These are phyloP conservation scores for Cutaneotrichosporon sp. DNA, from an alignment of 1,284 basidiomycete species.

Conservation along the genomic window DNA sequence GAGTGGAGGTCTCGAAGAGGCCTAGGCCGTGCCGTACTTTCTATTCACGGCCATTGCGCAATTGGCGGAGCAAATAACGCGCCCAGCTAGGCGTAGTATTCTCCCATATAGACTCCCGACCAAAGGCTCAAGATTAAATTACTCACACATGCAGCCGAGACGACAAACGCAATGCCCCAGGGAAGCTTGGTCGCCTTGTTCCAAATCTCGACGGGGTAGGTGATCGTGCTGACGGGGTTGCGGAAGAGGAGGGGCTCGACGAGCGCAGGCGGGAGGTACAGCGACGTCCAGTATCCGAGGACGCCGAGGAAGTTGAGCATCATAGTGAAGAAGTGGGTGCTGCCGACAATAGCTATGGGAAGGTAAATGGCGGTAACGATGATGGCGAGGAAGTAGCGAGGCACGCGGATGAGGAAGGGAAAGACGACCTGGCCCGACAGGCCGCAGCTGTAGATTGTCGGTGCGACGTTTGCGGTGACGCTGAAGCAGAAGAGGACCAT, in stretches of 20 bases:
- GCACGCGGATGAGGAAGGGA: constrained; percentile 63
- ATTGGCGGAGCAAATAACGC: background rate
- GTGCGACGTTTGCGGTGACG: constrained; percentile 78
- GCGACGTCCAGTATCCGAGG: constrained; percentile 51
- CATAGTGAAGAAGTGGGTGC: constrained; percentile 44
- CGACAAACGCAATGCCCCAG: constrained; percentile 45
- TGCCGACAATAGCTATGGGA: constrained; percentile 50
- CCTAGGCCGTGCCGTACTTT: background rate
- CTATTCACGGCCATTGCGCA: background rate
- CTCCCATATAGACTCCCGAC: too few species aligned
- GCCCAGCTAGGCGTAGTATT: background rate
- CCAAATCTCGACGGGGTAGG: constrained; percentile 47
- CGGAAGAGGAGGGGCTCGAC: constrained; percentile 51
- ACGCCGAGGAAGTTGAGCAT: constrained; percentile 50
- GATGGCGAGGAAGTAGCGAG: constrained; percentile 82
- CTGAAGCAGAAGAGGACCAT: constrained; percentile 63
- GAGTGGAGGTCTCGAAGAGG: background rate
- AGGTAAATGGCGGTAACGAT: constrained; percentile 70
- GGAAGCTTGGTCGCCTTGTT: constrained; percentile 46
- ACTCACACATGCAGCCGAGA: constrained; percentile 39
- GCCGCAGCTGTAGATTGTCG: constrained; percentile 78
- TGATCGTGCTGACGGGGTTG: constrained; percentile 37
- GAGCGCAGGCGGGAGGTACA: constrained; percentile 49
- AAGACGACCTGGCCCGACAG: constrained; percentile 75
- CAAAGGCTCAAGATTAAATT: background rate